Evolutionary conservation across 805 yeast species (phyloP).

Genomic region (Pichia gijzeniarum): DNA sequence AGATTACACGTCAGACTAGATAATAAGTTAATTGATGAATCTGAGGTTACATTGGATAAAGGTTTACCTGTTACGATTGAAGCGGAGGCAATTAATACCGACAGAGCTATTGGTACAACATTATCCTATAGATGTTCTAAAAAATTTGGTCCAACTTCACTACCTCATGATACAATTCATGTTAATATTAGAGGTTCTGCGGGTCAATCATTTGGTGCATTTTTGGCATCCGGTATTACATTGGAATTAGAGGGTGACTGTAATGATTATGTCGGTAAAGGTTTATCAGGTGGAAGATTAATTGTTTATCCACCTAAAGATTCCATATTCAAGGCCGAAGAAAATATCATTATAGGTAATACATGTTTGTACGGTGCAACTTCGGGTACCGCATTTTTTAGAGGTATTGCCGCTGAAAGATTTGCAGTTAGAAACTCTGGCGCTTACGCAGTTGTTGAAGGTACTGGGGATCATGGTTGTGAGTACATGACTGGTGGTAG

Average conservation of each 20-base stretch:
- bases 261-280: constrained; percentile 97
- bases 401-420: constrained; percentile 98
- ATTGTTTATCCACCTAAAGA: constrained; percentile 87
- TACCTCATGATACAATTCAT: constrained; percentile 94
- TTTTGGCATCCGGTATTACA: constrained; percentile 92
- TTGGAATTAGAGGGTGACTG: constrained; percentile 96
- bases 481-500: constrained; percentile 99
- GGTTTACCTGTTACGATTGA: constrained; percentile 96
- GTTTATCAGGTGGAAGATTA: constrained; percentile 90
- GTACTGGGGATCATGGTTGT: constrained; percentile 98
- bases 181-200: constrained; percentile 90
- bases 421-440: constrained; percentile 98
- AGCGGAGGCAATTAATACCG: constrained; percentile 90
- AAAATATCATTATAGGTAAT: constrained; percentile 93
- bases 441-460: constrained; percentile 94
- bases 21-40: constrained; percentile 92
- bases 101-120: constrained; percentile 93
- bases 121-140: constrained; percentile 90
- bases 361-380: constrained; percentile 98
- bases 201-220: constrained; percentile 98
- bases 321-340: constrained; percentile 85
- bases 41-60: constrained; percentile 89
- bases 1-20: constrained; percentile 88
- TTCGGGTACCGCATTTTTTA: constrained; percentile 84
- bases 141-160: constrained; percentile 84